A percentile compares a stretch with the other conserved stretches of the same genome.
phyloP scores from a whole-genome alignment of 352 stramenopile species.

The Phytophthora pisi region DNA sequence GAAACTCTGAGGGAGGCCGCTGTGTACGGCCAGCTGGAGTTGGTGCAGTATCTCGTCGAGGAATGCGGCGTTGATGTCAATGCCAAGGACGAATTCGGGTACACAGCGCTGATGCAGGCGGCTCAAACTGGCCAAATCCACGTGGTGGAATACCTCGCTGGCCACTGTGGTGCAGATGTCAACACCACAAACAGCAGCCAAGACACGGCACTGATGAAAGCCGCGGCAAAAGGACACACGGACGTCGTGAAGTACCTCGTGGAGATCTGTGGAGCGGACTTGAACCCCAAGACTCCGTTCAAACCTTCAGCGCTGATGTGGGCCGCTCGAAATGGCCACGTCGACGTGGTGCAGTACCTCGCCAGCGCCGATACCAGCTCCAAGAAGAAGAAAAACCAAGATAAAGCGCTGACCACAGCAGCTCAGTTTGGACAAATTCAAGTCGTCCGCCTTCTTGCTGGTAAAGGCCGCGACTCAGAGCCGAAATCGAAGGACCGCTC shows the following conservation, averaged over 20 bases:
- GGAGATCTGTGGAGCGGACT: neutral
- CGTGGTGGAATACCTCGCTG: neutral
- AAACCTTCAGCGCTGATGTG: neutral
- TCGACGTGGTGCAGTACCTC: neutral
- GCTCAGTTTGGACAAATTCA: neutral
- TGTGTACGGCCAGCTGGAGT: neutral
- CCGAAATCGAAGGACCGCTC: neutral
- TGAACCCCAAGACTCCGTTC: neutral
- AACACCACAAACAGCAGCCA: neutral
- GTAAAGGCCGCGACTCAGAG: neutral
- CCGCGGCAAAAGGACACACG: neutral
- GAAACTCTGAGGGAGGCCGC: neutral
- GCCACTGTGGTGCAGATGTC: neutral
- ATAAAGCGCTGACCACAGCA: neutral
- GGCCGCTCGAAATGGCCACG: neutral
- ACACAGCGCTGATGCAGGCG: neutral
- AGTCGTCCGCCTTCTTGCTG: neutral
- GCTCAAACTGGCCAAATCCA: neutral
- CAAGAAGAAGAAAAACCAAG: neutral
- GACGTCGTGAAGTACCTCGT: neutral
- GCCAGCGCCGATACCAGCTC: neutral
- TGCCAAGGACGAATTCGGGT: neutral
- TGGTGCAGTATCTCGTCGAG: neutral
- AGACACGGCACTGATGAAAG: neutral
- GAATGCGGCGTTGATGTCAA: neutral